Evolutionary conservation across 129 eudicot species (phyloP).

Genomic region (Escallonia herrerae): DNA sequence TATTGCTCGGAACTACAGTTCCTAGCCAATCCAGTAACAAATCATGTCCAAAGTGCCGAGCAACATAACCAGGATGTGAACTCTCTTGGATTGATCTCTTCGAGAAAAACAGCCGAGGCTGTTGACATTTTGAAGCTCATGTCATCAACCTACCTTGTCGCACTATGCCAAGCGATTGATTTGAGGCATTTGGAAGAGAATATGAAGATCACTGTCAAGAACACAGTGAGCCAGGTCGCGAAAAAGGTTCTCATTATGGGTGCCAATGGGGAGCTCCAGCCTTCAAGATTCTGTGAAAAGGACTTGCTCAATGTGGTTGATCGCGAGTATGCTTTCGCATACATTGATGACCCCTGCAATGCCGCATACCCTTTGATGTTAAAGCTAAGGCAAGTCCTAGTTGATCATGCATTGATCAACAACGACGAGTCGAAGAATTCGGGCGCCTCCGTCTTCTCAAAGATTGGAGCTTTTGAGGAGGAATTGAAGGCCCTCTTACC

Average conservation of each 20-base stretch:
- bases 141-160: conserved; percentile 61
- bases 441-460: conserved; percentile 36
- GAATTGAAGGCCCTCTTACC: conserved; percentile 39
- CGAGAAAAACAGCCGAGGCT: conserved; percentile 65
- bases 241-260: conserved; percentile 54
- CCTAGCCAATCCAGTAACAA: conserved; percentile 77
- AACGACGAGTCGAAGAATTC: conserved; percentile 22
- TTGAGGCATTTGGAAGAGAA: conserved; percentile 78
- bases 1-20: conserved; percentile 82
- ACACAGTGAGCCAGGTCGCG: conserved; percentile 61
- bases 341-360: conserved; percentile 46
- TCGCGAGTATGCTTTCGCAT: conserved; percentile 42
- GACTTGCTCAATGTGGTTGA: conserved; percentile 48
- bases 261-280: conserved; percentile 45
- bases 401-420: conserved; percentile 36
- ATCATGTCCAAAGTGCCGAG: conserved; percentile 81
- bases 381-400: conserved; percentile 54
- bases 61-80: conserved; percentile 85
- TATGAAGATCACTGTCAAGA: conserved; percentile 45
- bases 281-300: conserved; percentile 51
- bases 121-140: conserved; percentile 63
- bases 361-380: conserved; percentile 50
- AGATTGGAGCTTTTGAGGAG: conserved; percentile 44
- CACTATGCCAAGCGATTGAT: conserved; percentile 69
- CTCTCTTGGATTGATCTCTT: conserved; percentile 62